A percentile compares a stretch with the other conserved stretches of the same genome.
phyloP scores from a whole-genome alignment of 2,329 filamentous ascomycete genomes.

The Aspergillus sp. region DNA sequence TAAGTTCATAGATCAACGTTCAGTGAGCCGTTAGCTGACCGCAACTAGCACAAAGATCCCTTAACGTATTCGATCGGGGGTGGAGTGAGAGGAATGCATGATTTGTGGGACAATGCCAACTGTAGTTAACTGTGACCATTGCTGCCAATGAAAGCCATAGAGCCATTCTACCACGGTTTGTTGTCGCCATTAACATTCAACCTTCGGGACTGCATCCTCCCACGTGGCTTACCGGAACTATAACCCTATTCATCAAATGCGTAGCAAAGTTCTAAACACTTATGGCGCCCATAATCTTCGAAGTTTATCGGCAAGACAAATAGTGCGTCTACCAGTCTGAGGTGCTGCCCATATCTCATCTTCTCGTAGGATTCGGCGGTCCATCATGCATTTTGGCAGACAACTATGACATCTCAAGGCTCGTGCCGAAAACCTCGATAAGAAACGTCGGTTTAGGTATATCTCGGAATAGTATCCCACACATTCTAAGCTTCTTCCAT shows the following conservation, averaged over 20 bases:
- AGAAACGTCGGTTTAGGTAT: not conserved
- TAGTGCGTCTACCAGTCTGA: too few relatives aligned
- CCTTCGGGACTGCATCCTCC: too few relatives aligned
- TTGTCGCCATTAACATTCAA: too few relatives aligned
- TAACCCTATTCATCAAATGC: too few relatives aligned
- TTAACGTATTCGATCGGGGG: slow-evolving; percentile 31
- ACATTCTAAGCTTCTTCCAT: not conserved
- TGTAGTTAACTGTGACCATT: too few relatives aligned
- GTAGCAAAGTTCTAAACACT: too few relatives aligned
- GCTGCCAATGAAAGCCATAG: too few relatives aligned
- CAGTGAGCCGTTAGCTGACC: not conserved
- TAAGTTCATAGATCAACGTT: slow-evolving; percentile 21
- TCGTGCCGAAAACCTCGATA: not conserved
- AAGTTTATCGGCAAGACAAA: too few relatives aligned
- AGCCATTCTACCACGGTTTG: too few relatives aligned
- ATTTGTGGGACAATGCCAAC: not conserved
- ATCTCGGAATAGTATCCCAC: not conserved
- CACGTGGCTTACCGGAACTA: too few relatives aligned
- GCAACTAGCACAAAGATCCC: slow-evolving; percentile 29
- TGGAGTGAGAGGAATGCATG: slow-evolving; percentile 24
- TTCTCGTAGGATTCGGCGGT: not conserved
- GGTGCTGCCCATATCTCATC: not conserved
- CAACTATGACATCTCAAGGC: not conserved
- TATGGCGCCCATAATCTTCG: too few relatives aligned
- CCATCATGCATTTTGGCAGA: not conserved